phyloP scores from a whole-genome alignment of 2,329 filamentous ascomycete genomes.

The Trichophyton verrucosum region DNA sequence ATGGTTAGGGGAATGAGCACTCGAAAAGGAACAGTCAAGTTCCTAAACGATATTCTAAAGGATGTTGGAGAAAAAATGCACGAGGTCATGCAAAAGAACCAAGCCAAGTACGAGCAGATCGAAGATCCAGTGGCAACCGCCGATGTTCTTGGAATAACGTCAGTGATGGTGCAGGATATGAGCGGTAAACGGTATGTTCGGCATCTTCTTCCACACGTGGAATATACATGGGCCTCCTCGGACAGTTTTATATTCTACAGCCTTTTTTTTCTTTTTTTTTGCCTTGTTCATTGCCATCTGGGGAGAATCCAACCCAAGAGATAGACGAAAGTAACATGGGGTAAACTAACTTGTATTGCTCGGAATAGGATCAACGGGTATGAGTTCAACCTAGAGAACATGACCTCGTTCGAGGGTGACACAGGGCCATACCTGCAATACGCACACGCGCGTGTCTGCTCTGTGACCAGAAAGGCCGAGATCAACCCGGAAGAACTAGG shows the following conservation, averaged over 20 bases:
- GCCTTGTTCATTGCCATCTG: no score
- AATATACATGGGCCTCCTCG: not conserved
- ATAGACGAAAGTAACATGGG: no score
- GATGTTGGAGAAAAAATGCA: slow-evolving; percentile 93
- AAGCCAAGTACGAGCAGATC: slow-evolving; percentile 80
- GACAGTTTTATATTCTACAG: not conserved
- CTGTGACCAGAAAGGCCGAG: slow-evolving; percentile 46
- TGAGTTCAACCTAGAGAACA: slow-evolving; percentile 52
- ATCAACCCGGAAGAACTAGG: slow-evolving; percentile 36
- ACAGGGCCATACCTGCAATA: slow-evolving; percentile 56
- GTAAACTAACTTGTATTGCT: not conserved
- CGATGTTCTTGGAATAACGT: slow-evolving; percentile 81
- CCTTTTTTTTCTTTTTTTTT: not conserved
- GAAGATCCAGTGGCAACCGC: slow-evolving; percentile 69
- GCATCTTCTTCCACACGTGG: not conserved
- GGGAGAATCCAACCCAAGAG: no score
- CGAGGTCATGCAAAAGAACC: slow-evolving; percentile 87
- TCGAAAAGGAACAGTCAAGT: slow-evolving; percentile 60
- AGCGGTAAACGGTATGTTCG: slow-evolving; percentile 65
- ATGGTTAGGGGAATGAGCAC: slow-evolving; percentile 56
- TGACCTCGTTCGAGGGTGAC: slow-evolving; percentile 55
- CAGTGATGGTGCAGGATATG: slow-evolving; percentile 98
- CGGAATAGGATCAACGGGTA: slow-evolving; percentile 46
- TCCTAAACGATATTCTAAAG: slow-evolving; percentile 58
- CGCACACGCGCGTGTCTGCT: slow-evolving; percentile 48